These are phyloP conservation scores for Pseudozyma flocculosa DNA, from an alignment of 1,284 basidiomycete genomes.

Conservation along the genomic window DNA sequence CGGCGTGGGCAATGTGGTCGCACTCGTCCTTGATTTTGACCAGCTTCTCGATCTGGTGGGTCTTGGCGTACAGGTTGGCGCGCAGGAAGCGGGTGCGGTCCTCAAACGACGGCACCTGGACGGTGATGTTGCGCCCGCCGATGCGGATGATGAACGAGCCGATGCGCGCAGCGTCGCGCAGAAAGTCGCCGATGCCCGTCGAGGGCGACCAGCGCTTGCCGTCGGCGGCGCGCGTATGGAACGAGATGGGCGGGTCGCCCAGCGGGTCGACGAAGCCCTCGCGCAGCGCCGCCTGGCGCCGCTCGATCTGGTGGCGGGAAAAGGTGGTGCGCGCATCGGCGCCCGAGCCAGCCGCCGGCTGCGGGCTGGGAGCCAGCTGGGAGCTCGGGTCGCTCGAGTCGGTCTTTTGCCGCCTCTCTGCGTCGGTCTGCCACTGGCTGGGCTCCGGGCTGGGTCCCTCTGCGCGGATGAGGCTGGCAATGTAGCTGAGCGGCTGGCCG, in stretches of 20 bases:
- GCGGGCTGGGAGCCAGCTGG: neutral
- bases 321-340: conserved; percentile 24
- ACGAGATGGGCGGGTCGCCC: conserved; percentile 43
- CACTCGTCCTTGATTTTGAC: conserved; percentile 47
- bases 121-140: conserved; percentile 34
- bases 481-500: conserved; percentile 47
- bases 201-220: conserved; percentile 47
- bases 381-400: neutral
- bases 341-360: conserved; percentile 6
- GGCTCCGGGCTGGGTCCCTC: conserved; percentile 42
- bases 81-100: conserved; percentile 46
- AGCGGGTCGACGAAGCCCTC: conserved; percentile 37
- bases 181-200: conserved; percentile 49
- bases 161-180: conserved; percentile 45
- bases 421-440: conserved; percentile 14
- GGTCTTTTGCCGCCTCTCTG: conserved; percentile 4
- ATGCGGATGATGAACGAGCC: conserved; percentile 45
- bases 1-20: conserved; percentile 37
- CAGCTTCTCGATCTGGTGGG: conserved; percentile 38
- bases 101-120: conserved; percentile 48
- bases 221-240: conserved; percentile 42
- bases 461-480: conserved; percentile 43
- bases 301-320: conserved; percentile 21
- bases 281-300: conserved; percentile 26
- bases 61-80: conserved; percentile 36